Evolutionary conservation across 2,329 filamentous ascomycete genomes (phyloP).

Genomic region (Akanthomyces muscarius): DNA sequence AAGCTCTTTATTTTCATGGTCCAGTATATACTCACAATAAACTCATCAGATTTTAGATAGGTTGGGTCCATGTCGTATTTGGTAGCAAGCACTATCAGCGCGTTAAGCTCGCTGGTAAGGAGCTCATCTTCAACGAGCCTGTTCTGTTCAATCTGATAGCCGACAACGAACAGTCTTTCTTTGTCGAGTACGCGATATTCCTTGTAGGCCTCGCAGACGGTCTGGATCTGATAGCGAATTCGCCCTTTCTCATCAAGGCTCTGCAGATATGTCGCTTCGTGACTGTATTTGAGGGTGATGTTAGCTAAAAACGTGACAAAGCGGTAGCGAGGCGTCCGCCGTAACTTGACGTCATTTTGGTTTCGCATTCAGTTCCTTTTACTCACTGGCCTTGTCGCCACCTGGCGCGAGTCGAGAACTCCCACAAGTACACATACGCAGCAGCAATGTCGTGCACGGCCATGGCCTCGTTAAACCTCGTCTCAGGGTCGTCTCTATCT

Average conservation of each 20-base stretch:
- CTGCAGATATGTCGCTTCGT: not conserved
- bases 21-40: not conserved
- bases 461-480: not conserved
- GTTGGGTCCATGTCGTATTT: not conserved
- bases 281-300: not conserved
- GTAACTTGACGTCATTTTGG: not conserved
- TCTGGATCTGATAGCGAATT: not conserved
- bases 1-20: not conserved
- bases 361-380: not conserved
- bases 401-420: rapidly evolving
- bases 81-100: not conserved
- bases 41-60: not conserved
- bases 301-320: not conserved
- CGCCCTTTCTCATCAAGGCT: not conserved
- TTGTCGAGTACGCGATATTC: not conserved
- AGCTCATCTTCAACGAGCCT: not conserved
- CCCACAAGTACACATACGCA: not conserved
- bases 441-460: not conserved
- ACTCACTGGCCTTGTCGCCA: not conserved
- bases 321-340: not conserved
- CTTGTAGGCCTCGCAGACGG: not conserved
- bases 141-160: not conserved
- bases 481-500: not conserved
- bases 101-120: conserved; percentile 3
- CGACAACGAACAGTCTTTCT: not conserved